Evolutionary conservation across 148 eudicot genomes (phyloP), one percentile per base, ranked within the genome.

Genomic region (Rhododendron henanense): DNA sequence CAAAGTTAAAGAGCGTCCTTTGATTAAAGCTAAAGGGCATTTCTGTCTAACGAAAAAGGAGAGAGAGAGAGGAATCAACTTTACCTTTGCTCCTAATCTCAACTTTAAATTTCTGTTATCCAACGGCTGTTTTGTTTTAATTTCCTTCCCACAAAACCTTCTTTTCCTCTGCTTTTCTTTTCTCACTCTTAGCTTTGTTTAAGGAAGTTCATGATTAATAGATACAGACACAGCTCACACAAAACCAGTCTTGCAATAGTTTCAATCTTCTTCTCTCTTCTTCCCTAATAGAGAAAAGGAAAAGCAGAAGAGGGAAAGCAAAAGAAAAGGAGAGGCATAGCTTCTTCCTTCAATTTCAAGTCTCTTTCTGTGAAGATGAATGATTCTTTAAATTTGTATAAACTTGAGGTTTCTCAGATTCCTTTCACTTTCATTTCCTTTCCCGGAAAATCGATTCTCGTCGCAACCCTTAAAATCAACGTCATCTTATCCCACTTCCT

Each of bases 321-420:
- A 69, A 69, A 69, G 75, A 87, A 90, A 90, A 91, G 91, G 86
- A 85, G 71, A 85, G 84, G 81, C 86, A 89, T 87, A 90, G 84
- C 92, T 91, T 88, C 90, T 92, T 85, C 90, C 96, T 96, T 95
- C 91, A 93, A 79, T 87, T 92, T 89, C 88, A 94, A 95, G 93
- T 83, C 93, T 96, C 93, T 84, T 87, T 87, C 85, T 86, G 81
- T 85, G 74, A 87, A 87, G 87, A 90, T 90, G 93, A 88, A 88
- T 92, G 90, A 90, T 93, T 88, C 90, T 86, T 85, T 83, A 85
- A 87, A 83, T 81, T 87, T 82, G 21, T 86, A 39, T 73, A 85
- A 87, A 89, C 87, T 86, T 81, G 84, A 92, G 91, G 87, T 91
- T 89, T 87, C 93, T 87, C 88, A 91, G 87, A 94, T 96, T 95